A percentile compares a stretch with the other conserved stretches of the same genome.
Evolutionary conservation across 306 rosid genomes (phyloP).

Genomic region (Citrullus amarus): DNA sequence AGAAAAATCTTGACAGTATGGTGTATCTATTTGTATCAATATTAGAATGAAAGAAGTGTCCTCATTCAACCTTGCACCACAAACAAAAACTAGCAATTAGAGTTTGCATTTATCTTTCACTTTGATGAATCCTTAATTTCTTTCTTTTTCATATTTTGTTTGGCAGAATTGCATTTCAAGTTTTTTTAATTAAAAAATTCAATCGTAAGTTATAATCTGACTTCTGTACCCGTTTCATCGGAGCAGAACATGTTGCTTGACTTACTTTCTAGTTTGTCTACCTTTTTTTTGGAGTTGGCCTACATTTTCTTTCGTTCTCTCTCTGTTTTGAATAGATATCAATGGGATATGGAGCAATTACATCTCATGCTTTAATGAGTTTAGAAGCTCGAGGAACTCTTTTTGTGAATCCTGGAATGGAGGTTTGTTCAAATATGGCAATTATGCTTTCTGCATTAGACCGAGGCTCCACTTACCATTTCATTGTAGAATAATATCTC

Average conservation of each 20-base stretch:
- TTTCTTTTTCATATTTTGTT: not conserved
- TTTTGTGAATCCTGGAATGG: slow-evolving; percentile 84
- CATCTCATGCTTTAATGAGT: slow-evolving; percentile 69
- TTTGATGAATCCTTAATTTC: not conserved
- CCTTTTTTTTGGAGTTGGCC: not conserved
- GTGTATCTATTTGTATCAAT: not conserved
- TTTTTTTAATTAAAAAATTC: not conserved
- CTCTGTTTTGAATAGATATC: slow-evolving; percentile 47
- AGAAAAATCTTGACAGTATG: too few species aligned
- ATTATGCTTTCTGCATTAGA: slow-evolving; percentile 2
- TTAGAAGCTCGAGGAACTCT: slow-evolving; percentile 95
- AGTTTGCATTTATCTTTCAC: not conserved
- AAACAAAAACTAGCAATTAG: not conserved
- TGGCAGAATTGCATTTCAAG: not conserved
- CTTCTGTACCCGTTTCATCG: not conserved
- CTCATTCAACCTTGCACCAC: not conserved
- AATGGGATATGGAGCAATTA: slow-evolving; percentile 77
- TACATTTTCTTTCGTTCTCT: not conserved
- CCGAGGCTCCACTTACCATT: not conserved
- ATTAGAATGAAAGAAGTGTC: not conserved
- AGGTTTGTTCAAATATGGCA: slow-evolving; percentile 38
- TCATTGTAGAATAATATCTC: not conserved
- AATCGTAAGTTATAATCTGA: not conserved
- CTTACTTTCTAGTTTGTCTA: not conserved
- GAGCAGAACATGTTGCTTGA: not conserved